Conservation (phyloP, 768 basidiomycete species). For the Amanita rimosa region DNA sequence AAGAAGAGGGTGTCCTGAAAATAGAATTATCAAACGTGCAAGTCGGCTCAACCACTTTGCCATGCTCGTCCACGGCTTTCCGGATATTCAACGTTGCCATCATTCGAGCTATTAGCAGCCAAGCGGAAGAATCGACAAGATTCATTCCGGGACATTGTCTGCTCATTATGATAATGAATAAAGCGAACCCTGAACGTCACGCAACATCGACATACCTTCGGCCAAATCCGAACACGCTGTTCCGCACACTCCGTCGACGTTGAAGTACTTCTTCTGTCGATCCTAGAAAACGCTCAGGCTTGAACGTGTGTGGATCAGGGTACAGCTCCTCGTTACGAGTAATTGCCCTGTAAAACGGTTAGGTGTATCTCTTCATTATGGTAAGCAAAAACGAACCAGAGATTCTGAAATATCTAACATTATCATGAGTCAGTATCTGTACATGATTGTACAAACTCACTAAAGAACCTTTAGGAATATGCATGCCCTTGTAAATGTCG, state of each 20-base stretch:
- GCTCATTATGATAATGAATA: background rate
- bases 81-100: slow-evolving; percentile 46
- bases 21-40: slow-evolving; percentile 48
- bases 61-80: slow-evolving; percentile 38
- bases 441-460: slow-evolving; percentile 18
- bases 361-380: background rate
- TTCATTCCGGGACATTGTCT: slow-evolving; percentile 56
- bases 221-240: slow-evolving; percentile 30
- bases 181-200: background rate
- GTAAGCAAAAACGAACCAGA: slow-evolving; percentile 30
- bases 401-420: slow-evolving; percentile 41
- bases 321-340: slow-evolving; percentile 40
- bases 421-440: slow-evolving; percentile 1
- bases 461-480: slow-evolving; percentile 53
- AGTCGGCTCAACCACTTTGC: slow-evolving; percentile 34
- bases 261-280: slow-evolving; percentile 16
- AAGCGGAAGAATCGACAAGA: slow-evolving; percentile 52
- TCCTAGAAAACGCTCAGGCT: slow-evolving; percentile 41
- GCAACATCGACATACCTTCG: slow-evolving; percentile 19
- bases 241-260: slow-evolving; percentile 19
- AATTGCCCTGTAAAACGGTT: slow-evolving; percentile 25
- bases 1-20: slow-evolving; percentile 42
- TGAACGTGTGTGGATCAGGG: slow-evolving; percentile 37
- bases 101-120: slow-evolving; percentile 45
- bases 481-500: slow-evolving; percentile 46